phyloP scores from a whole-genome alignment of 2,329 filamentous ascomycete genomes.

The Trichoderma afroharzianum region DNA sequence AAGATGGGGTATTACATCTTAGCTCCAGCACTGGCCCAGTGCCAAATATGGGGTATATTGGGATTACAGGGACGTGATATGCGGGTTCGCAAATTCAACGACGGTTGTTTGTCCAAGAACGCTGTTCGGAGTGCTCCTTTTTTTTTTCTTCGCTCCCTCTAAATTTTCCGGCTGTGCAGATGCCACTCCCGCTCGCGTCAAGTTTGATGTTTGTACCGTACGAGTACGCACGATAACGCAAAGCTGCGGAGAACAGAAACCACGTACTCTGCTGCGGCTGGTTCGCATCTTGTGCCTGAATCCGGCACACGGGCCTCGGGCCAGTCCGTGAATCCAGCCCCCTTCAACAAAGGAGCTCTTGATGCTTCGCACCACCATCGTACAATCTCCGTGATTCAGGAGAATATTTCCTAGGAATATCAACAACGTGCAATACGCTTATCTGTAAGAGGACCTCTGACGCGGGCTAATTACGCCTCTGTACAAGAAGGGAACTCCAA shows the following conservation, averaged over 20 bases:
- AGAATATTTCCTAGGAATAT: not conserved
- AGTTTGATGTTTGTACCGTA: not conserved
- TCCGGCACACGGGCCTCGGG: not conserved
- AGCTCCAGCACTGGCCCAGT: not conserved
- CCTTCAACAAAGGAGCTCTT: not conserved
- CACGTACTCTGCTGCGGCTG: not conserved
- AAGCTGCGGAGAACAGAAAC: not conserved
- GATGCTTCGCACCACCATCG: not conserved
- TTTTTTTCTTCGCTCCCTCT: not conserved
- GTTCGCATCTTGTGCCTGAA: conserved; percentile 12
- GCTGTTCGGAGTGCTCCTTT: not conserved
- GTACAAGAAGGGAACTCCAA: too few species aligned
- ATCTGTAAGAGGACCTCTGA: not conserved
- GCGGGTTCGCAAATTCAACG: not conserved
- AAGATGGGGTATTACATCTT: not conserved
- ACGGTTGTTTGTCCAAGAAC: not conserved
- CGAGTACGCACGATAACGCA: not conserved
- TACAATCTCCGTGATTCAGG: not conserved
- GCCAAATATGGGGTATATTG: not conserved
- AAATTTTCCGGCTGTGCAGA: not conserved
- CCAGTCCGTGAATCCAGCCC: not conserved
- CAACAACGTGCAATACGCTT: not conserved
- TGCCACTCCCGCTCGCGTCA: not conserved
- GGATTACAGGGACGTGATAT: not conserved
- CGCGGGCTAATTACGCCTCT: not conserved